A percentile compares a stretch with the other conserved stretches of the same genome.
Evolutionary conservation across 2,329 filamentous ascomycete genomes (phyloP).

Genomic region (Ophiostoma australiae): DNA sequence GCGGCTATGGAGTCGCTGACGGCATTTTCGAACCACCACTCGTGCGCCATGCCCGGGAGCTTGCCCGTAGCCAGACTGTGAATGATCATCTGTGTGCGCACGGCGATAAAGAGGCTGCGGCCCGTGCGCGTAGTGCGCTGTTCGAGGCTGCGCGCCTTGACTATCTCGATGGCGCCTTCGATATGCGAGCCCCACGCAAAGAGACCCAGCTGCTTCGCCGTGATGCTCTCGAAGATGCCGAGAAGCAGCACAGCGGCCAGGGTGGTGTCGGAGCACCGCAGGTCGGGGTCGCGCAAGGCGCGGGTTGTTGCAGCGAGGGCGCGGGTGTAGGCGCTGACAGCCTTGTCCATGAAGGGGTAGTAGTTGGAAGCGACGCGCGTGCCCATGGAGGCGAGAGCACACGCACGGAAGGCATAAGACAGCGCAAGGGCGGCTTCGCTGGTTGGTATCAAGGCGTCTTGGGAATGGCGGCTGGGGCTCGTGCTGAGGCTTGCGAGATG

Average conservation of each 20-base stretch:
- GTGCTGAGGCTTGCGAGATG: background rate
- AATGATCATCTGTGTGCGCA: constrained; percentile 58
- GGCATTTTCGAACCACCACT: constrained; percentile 57
- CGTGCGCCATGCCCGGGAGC: constrained; percentile 48
- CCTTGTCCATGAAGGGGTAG: constrained; percentile 37
- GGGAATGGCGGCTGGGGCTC: background rate
- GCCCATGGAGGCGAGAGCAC: constrained; percentile 52
- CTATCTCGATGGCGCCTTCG: constrained; percentile 59
- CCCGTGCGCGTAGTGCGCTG: constrained; percentile 52
- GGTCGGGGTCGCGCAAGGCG: constrained; percentile 48
- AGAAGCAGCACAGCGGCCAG: constrained; percentile 56
- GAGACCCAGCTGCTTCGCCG: constrained; percentile 49
- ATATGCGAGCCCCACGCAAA: constrained; percentile 59
- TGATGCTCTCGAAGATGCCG: constrained; percentile 58
- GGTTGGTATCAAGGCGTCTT: background rate
- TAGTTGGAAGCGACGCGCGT: constrained; percentile 43
- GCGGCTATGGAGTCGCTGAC: constrained; percentile 46
- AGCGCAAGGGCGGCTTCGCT: constrained; percentile 33
- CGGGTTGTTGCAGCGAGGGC: constrained; percentile 50
- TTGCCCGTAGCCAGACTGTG: constrained; percentile 52
- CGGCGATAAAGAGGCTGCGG: constrained; percentile 53
- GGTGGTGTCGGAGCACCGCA: constrained; percentile 52
- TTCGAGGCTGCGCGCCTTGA: constrained; percentile 52
- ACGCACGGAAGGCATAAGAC: constrained; percentile 54
- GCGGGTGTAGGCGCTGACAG: constrained; percentile 50